Conservation (phyloP, 1,284 basidiomycete genomes). For the Trametes sp. region DNA sequence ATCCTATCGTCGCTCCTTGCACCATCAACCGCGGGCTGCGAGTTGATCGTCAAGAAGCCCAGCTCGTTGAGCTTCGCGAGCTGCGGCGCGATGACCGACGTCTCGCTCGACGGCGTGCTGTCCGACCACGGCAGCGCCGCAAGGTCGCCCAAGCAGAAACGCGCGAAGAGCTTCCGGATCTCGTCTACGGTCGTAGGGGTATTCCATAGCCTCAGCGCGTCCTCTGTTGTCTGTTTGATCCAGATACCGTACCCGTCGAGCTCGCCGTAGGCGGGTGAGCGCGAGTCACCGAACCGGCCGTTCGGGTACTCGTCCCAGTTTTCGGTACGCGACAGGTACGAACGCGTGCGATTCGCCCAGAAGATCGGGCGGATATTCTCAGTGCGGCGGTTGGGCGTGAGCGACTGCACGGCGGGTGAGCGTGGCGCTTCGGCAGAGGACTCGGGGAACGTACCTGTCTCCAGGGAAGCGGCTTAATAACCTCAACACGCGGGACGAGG, state of each 20-base stretch:
- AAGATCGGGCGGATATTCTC: slow-evolving; percentile 96
- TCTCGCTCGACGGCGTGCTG: slow-evolving; percentile 86
- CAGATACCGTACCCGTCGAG: slow-evolving; percentile 93
- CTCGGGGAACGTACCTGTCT: slow-evolving; percentile 68
- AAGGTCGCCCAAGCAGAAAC: slow-evolving; percentile 79
- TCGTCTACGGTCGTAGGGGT: slow-evolving; percentile 75
- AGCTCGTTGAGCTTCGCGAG: slow-evolving; percentile 88
- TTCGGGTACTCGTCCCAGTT: slow-evolving; percentile 99
- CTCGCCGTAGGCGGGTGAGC: slow-evolving; percentile 97
- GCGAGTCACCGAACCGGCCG: slow-evolving; percentile 96
- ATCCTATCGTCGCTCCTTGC: slow-evolving; percentile 85
- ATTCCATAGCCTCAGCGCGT: slow-evolving; percentile 90
- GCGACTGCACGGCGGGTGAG: slow-evolving; percentile 57
- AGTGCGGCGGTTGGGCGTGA: slow-evolving; percentile 86
- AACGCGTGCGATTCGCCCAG: slow-evolving; percentile 93
- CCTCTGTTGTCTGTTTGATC: slow-evolving; percentile 85
- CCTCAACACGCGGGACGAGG: slow-evolving; percentile 85
- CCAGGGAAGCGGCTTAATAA: slow-evolving; percentile 92
- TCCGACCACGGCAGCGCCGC: slow-evolving; percentile 96
- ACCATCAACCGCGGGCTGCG: slow-evolving; percentile 97
- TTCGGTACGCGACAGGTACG: slow-evolving; percentile 91
- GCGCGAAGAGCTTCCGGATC: slow-evolving; percentile 78
- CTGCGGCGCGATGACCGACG: slow-evolving; percentile 80
- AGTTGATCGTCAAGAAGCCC: slow-evolving; percentile 98
- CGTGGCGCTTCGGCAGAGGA: background rate